Conservation (phyloP, 2,329 filamentous ascomycete genomes). For the Colletotrichum sojae region DNA sequence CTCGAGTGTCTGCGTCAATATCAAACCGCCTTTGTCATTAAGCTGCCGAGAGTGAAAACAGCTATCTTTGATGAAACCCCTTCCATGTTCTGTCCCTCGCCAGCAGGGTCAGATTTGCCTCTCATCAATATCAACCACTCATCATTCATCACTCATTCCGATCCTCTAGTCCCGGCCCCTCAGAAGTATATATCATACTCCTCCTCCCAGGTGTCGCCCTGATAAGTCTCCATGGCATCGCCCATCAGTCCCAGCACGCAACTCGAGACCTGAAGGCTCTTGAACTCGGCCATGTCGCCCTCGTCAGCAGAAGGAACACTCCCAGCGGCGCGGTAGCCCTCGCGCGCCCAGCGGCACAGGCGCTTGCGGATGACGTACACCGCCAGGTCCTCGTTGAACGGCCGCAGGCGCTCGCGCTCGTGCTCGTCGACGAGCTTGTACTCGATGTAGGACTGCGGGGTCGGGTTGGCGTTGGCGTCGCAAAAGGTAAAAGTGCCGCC, state of each 20-base stretch:
- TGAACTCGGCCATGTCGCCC: slow-evolving; percentile 1
- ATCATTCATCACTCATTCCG: no score
- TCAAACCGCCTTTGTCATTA: no score
- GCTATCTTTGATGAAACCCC: no score
- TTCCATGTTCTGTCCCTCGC: no score
- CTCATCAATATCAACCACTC: no score
- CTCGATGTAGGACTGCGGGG: neutral
- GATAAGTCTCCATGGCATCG: neutral
- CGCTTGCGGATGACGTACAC: slow-evolving; percentile 8
- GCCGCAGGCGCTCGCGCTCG: neutral
- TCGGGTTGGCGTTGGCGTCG: neutral
- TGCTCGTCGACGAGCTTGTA: slow-evolving; percentile 6
- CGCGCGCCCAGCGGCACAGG: neutral
- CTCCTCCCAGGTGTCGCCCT: no score
- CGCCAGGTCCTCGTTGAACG: slow-evolving; percentile 14
- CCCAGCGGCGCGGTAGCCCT: neutral
- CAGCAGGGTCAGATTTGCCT: no score
- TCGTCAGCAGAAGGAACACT: no score
- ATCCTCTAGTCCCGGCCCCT: neutral
- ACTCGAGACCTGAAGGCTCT: neutral
- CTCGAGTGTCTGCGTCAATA: no score
- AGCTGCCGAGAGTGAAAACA: no score
- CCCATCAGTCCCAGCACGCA: slow-evolving; percentile 4
- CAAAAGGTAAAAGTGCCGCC: neutral
- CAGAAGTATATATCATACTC: neutral